A percentile compares a stretch with the other conserved stretches of the same genome.
These are phyloP conservation scores for Coniella lustricola DNA, from an alignment of 2,329 filamentous ascomycete species.

Conservation along the genomic window DNA sequence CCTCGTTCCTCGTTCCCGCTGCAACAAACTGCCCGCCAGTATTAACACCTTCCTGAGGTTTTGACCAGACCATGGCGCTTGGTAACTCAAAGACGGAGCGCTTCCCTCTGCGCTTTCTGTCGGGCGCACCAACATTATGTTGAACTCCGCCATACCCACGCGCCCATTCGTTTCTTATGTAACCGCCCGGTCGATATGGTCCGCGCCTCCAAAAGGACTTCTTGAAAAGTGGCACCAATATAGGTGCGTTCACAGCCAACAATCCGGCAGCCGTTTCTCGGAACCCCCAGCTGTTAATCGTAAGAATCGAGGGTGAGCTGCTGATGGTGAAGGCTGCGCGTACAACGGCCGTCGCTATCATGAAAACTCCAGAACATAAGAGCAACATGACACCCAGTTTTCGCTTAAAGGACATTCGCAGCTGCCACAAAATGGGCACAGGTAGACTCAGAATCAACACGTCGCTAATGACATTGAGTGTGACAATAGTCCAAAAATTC, in stretches of 20 bases:
- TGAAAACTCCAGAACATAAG: slow-evolving; percentile 22
- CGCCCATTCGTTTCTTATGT: background rate
- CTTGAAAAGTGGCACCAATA: slow-evolving; percentile 16
- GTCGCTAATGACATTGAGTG: slow-evolving; percentile 22
- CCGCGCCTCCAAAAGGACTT: slow-evolving; percentile 17
- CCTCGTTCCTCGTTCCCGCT: too few relatives aligned
- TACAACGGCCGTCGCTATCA: slow-evolving; percentile 22
- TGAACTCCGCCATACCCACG: too few relatives aligned
- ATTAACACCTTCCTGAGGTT: background rate
- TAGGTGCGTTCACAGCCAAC: slow-evolving; percentile 17
- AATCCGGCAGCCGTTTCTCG: slow-evolving; percentile 21
- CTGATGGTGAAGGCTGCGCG: slow-evolving; percentile 19
- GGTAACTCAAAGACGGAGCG: background rate
- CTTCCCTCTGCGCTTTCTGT: background rate
- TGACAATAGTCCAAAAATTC: slow-evolving; percentile 14
- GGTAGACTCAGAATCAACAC: slow-evolving; percentile 22
- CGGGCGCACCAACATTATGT: background rate
- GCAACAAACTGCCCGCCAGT: too few relatives aligned
- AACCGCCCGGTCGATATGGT: slow-evolving; percentile 6
- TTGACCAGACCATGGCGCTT: background rate
- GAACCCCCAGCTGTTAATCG: slow-evolving; percentile 20
- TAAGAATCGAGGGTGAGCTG: slow-evolving; percentile 21
- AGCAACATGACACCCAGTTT: slow-evolving; percentile 18
- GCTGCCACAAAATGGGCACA: slow-evolving; percentile 21
- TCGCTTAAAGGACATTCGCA: slow-evolving; percentile 16